Base-by-base conservation (phyloP, 2,329 filamentous ascomycete genomes). In the Capronia epimyces region DNA sequence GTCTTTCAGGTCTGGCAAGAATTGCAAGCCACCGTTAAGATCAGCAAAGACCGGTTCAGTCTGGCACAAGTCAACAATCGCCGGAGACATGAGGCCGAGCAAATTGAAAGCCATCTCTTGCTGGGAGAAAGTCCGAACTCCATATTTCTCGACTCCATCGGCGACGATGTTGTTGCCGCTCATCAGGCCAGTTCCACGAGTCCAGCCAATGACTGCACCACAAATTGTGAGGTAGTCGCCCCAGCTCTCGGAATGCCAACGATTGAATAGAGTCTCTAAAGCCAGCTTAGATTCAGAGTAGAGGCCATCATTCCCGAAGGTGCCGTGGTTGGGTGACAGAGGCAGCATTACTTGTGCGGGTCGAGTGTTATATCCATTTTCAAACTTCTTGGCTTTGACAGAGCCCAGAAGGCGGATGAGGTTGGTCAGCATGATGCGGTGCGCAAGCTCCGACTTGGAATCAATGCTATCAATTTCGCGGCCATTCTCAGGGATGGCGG, bases 81-180 rank as follows among this genome's bases (percentile, higher is more conserved):
- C 80, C 31, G 93, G 90, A 1, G 90, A 87, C 93, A 98, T 95
- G 46, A 98, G 81, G 61, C 93, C 91, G 39, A 98, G 81, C 60
- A 98, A 73, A 73, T 98, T 98, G 79, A 98, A 98, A 13, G 93
- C 93, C 93, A 98, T 98, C 72, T 98, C 93, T 69, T 95, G 89
- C 73, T 97, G 93, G 8, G 91, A 97, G 78, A 98, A 98, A 3
- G 93, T 98, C 63, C 93, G 89, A 21, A 97, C 93, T 64, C 93
- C 93, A 60, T 94, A 93, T 63, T 87, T 88, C 76, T 98, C 93
- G 50, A 98, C 89, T 53, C 91, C 93, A 69, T 97, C 91, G 29
- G 93, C 93, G 59, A 97, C 90, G 63, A 97, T 83, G 71, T 98
- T 97, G 78, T 97, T 97, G 65, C 87, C 90, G 60, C 86, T 87